Percentiles rank a stretch among this genome's conserved stretches.
These are phyloP conservation scores for Hordeum vulgare DNA, from an alignment of 176 grass and related monocot genomes.

Conservation along the genomic window DNA sequence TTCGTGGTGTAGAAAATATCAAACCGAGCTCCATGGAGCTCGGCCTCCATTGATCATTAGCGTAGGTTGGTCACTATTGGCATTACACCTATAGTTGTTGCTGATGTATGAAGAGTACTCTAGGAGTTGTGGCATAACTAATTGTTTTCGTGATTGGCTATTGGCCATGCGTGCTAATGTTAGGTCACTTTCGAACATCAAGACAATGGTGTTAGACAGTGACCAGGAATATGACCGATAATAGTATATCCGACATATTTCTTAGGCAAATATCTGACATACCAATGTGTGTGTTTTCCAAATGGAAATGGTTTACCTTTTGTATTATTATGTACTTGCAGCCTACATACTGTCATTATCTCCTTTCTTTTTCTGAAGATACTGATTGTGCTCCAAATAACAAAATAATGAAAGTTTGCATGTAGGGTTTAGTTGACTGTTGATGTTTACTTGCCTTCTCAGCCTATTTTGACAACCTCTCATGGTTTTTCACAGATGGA, in stretches of 20 bases:
- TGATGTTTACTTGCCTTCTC: neutral
- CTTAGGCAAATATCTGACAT: too few relatives aligned
- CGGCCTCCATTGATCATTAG: too few relatives aligned
- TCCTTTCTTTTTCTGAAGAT: neutral
- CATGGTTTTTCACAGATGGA: slow-evolving; percentile 17
- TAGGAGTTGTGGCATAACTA: neutral
- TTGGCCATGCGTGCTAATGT: neutral
- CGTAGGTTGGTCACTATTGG: too few relatives aligned
- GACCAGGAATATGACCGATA: neutral
- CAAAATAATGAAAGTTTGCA: neutral
- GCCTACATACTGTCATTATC: neutral
- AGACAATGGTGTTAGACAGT: neutral
- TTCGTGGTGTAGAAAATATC: too few relatives aligned
- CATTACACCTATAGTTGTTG: too few relatives aligned
- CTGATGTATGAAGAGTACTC: neutral
- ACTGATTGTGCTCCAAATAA: neutral
- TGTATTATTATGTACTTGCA: neutral
- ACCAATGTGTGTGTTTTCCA: neutral
- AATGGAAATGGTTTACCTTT: neutral
- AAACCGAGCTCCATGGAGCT: too few relatives aligned
- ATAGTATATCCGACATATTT: neutral
- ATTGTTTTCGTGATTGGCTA: neutral
- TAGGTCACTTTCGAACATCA: neutral
- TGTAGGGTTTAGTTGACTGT: neutral
- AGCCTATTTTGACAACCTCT: neutral